Conservation (phyloP, 306 rosid genomes). For the Vigna radiata region DNA sequence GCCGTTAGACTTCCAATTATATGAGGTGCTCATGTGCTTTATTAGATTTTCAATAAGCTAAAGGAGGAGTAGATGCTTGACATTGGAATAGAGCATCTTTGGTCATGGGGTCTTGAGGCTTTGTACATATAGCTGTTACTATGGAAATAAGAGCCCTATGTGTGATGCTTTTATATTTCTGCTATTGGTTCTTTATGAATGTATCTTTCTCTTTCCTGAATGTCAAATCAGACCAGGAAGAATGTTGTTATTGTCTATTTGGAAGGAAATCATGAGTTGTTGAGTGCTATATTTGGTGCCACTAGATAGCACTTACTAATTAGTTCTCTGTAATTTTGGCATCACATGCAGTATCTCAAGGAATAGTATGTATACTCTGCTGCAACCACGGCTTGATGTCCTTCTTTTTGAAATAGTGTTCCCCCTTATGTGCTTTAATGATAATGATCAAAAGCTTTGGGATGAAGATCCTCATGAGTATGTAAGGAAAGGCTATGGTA, state of each 20-base stretch:
- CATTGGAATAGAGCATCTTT: neutral
- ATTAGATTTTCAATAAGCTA: neutral
- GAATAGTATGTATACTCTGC: constrained; percentile 80
- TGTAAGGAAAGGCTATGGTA: constrained; percentile 98
- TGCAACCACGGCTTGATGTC: constrained; percentile 88
- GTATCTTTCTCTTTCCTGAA: constrained; percentile 9
- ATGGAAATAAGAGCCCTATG: constrained; percentile 4
- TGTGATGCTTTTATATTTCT: constrained; percentile 1
- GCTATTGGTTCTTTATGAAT: neutral
- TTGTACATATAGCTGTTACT: neutral
- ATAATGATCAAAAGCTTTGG: constrained; percentile 93
- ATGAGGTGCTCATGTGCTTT: neutral
- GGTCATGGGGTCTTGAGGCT: constrained; percentile 4
- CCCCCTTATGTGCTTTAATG: constrained; percentile 96
- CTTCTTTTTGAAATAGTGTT: constrained; percentile 92
- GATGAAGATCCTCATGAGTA: constrained; percentile 99
- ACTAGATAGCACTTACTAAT: constrained; percentile 13
- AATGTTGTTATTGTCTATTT: constrained; percentile 10
- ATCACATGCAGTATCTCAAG: constrained; percentile 81
- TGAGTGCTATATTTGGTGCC: constrained; percentile 16
- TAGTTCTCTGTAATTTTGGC: constrained; percentile 5
- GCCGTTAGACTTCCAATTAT: no score
- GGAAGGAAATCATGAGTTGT: constrained; percentile 7
- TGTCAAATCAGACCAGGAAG: constrained; percentile 25
- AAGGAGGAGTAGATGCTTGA: neutral